phyloP scores from a whole-genome alignment of 306 rosid genomes.

The Crataegus laevigata region DNA sequence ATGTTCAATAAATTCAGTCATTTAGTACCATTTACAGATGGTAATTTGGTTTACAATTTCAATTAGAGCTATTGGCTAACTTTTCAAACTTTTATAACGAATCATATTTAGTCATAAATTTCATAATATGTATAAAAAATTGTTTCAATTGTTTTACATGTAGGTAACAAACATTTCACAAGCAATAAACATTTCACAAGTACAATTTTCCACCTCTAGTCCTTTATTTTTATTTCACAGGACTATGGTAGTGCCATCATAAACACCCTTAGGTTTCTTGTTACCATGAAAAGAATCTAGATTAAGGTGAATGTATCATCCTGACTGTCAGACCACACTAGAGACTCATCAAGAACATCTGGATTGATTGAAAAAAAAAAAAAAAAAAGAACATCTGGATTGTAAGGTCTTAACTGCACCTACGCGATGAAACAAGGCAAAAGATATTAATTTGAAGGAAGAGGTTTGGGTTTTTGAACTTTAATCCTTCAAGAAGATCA shows the following conservation, averaged over 20 bases:
- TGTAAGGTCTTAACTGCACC: constrained; percentile 55
- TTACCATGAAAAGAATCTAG: constrained; percentile 78
- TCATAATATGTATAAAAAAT: too few relatives aligned
- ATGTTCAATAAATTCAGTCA: too few relatives aligned
- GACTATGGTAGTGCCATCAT: constrained; percentile 61
- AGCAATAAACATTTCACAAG: constrained; percentile 31
- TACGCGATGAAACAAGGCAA: constrained; percentile 12
- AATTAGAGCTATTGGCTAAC: too few relatives aligned
- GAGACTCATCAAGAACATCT: constrained; percentile 53
- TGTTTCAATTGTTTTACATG: background rate
- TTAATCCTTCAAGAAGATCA: too few relatives aligned
- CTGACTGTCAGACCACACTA: constrained; percentile 70
- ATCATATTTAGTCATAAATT: too few relatives aligned
- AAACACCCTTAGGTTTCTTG: constrained; percentile 68
- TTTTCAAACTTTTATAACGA: too few relatives aligned
- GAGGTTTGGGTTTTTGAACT: too few relatives aligned
- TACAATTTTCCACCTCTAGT: constrained; percentile 67
- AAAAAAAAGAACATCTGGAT: constrained; percentile 37
- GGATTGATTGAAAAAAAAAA: too few relatives aligned
- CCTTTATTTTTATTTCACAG: constrained; percentile 75
- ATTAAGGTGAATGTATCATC: constrained; percentile 65
- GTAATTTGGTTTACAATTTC: too few relatives aligned
- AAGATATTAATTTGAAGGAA: too few relatives aligned
- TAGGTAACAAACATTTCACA: constrained; percentile 13
- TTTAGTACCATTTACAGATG: too few relatives aligned